Conservation (phyloP, 352 stramenopile species). For the Hyaloperonospora brassicae region DNA sequence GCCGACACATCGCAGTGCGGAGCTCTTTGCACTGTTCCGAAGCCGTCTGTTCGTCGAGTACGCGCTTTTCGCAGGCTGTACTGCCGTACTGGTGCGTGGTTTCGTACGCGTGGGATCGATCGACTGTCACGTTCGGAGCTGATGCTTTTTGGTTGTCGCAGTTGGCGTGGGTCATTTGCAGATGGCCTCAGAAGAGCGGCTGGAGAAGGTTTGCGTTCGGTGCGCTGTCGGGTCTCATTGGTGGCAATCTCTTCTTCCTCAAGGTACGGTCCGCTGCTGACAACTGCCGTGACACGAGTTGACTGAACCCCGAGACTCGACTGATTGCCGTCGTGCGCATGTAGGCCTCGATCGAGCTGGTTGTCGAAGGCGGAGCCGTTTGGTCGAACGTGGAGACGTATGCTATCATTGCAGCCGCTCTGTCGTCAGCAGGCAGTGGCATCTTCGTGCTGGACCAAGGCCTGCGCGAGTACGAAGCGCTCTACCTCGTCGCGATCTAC, state of each 20-base stretch:
- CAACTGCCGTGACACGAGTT: too few relatives aligned
- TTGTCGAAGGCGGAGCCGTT: conserved; percentile 60
- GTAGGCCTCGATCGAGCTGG: conserved; percentile 73
- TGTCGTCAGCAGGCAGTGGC: conserved; percentile 59
- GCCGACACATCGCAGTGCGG: conserved; percentile 58
- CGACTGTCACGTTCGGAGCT: too few relatives aligned
- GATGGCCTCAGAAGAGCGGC: conserved; percentile 47
- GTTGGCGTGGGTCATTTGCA: conserved; percentile 71
- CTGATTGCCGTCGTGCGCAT: conserved; percentile 1
- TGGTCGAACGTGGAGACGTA: conserved; percentile 68
- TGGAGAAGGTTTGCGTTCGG: conserved; percentile 78
- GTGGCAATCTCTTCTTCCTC: conserved; percentile 83
- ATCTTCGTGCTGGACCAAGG: conserved; percentile 77
- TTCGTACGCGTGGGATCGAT: too few relatives aligned
- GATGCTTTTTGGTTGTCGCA: conserved; percentile 15
- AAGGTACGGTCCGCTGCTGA: conserved; percentile 42
- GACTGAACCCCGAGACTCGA: background rate
- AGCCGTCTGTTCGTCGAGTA: conserved; percentile 71
- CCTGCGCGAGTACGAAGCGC: conserved; percentile 77
- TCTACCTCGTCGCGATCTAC: conserved; percentile 83
- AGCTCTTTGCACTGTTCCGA: conserved; percentile 76
- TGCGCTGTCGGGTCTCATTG: conserved; percentile 66
- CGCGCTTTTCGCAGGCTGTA: conserved; percentile 32
- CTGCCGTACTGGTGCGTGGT: conserved; percentile 40
- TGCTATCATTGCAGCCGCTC: conserved; percentile 51